Evolutionary conservation across 306 rosid species (phyloP).

Genomic region (Sophora flavescens): DNA sequence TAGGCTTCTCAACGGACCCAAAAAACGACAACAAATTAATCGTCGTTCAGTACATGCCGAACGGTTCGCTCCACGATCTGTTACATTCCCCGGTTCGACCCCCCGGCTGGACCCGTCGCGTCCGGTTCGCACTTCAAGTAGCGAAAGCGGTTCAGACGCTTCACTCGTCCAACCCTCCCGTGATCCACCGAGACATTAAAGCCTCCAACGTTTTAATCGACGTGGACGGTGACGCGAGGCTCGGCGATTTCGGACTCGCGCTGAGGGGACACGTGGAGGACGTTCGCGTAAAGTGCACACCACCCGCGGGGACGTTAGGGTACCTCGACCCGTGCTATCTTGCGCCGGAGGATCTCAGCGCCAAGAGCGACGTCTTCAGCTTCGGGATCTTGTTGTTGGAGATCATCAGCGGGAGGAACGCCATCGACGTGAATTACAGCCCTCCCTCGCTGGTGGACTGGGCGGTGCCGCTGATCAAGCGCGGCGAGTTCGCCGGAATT

Average conservation of each 20-base stretch:
- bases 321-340: conserved; percentile 91
- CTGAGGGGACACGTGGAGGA: conserved; percentile 91
- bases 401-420: conserved; percentile 82
- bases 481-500: conserved; percentile 54
- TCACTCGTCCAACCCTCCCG: conserved; percentile 83
- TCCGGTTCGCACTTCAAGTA: conserved; percentile 67
- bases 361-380: conserved; percentile 94
- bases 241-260: conserved; percentile 87
- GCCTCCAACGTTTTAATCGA: conserved; percentile 86
- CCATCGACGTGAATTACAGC: conserved; percentile 81
- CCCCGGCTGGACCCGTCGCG: conserved; percentile 75
- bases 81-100: conserved; percentile 59
- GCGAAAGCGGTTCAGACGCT: conserved; percentile 73
- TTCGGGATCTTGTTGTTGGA: conserved; percentile 85
- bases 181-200: conserved; percentile 86
- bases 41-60: conserved; percentile 89
- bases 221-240: conserved; percentile 62
- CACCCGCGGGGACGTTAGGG: conserved; percentile 96
- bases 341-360: conserved; percentile 82
- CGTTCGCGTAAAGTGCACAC: conserved; percentile 79
- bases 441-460: conserved; percentile 94
- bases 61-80: conserved; percentile 83
- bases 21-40: conserved; percentile 50
- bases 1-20: conserved; percentile 69
- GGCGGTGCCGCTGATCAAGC: conserved; percentile 77